Base-by-base conservation (phyloP, 768 basidiomycete genomes). In the Pluteus cervinus region DNA sequence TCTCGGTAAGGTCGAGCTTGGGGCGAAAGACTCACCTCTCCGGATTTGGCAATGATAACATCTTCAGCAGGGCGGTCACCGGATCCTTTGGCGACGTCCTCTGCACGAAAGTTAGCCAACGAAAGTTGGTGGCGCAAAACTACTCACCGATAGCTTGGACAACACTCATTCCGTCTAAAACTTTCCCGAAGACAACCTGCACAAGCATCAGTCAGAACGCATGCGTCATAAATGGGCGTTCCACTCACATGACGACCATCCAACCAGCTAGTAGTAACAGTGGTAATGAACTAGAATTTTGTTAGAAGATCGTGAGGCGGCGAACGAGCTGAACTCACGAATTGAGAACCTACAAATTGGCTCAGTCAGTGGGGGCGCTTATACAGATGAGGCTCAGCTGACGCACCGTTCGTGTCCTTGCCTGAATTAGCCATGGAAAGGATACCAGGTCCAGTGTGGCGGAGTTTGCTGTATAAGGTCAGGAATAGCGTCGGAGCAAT, bases 361-460 rank as follows among this genome's bases (percentile, higher is more conserved):
- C 40, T 49, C 29, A 52, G 14, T 24, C 28, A 25, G 28, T 23
- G 30, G 15, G 20, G 23, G 40, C 26, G 3, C 15, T 22, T 28
- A 4, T n/a, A 37, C 23, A 29, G 33, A 9, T 35, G 7, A 5
- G 10, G n/a, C n/a, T n/a, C n/a, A 45, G 34, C 24, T 4, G 17
- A 46, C 64, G 41, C 54, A 86, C 87, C 93, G 52, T 97, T 97
- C 23, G 93, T 96, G 58, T 93, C 86, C 60, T 81, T 83, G 54
- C 82, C 83, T 39, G 90, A 79, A 52, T 96, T 97, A 33, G 93
- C 93, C 93, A 97, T 96, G 2, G 90, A 92, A 41, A 94, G 75
- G 40, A 75, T 71, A 45, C 93, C 93, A 34, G 87, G 77, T 24
- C 78, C 80, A 50, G 86, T 86, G 71, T 99, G 94, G 59, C 79